Base-by-base conservation (phyloP, 164 flowering plant genomes). In the Stephania japonica region DNA sequence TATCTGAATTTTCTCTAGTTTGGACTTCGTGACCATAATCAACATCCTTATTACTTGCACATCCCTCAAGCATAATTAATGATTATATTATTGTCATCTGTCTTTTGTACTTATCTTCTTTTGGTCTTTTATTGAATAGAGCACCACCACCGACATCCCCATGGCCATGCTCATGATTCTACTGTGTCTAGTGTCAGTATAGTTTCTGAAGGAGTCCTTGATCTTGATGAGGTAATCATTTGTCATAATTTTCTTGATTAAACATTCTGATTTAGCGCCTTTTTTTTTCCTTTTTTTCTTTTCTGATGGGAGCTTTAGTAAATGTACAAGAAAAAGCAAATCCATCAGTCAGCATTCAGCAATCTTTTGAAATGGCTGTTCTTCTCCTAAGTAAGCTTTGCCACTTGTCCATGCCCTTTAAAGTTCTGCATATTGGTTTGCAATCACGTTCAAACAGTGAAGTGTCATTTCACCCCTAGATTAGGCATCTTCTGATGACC, bases 151-250 rank as follows among this genome's bases (percentile, higher is more conserved):
- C 86, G 81, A 66, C 94, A 90, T 82, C 87, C 84, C 76, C 94
- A 92, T 76, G 83, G 85, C 69, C 98, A 89, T 78, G 80, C 70
- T 14, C 99, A 95, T 83, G 98, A 95, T 85, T 89, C 94, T 75
- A 85, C 97, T 63, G 97, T 95, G 23, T 85, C 98, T 59, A 92
- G 98, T 82, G 97, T 93, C 70, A 90, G 90, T 73, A 93, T 95
- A 76, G 97, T 93, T 77, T 84, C 86, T 32, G 98, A 95, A 73
- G 97, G 96, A 70, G 85, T 84, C 66, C 86, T 95, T 74, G 99
- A 95, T 76, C 87, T 95, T 75, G 97, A 91, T 74, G 98, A 95
- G 94, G 99, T 95, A 90, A 70, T 47, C 24, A 24, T 70, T 25
- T 9, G 9, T 21, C 53, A 21, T 42, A 16, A 25, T 67, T 4